Evolutionary conservation across 768 basidiomycete species (phyloP), one percentile per base, ranked within the genome.

Genomic region (Lactarius vividus): DNA sequence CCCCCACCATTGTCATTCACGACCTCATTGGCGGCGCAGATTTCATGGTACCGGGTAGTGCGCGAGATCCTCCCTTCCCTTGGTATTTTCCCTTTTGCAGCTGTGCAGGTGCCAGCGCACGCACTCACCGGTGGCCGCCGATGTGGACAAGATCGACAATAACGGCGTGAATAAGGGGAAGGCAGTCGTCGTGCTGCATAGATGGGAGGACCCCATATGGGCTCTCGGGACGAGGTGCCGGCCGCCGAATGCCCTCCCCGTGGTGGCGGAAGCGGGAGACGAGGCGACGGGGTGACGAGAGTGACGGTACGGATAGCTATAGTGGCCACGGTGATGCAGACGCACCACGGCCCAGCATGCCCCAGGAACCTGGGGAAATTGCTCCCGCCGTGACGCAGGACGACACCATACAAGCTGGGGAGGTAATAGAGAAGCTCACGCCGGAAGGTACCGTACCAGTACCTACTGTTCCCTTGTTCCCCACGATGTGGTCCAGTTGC

Each of bases 21-120:
- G 80, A 87, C 31, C 81, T 95, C 15, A 77, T 85, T 2, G 85
- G 84, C 15, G 92, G 93, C 23, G 91, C 92, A 0, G 92, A 94
- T 77, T 82, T 94, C 9, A 94, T 95, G 91, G 86, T 90, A 39
- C 91, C 92, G 3, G 92, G 91, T 76, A 89, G 89, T 88, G 72
- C 72, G 86, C 79, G 33, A 42, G 53, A n/a, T 3, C 33, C 8
- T 26, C 49, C 37, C 1, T 46, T 28, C 18, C 39, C 5, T 11
- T n/a, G n/a, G n/a, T 55, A 35, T 11, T 11, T 35, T n/a, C 66
- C 59, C 63, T 64, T n/a, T 23, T 79, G 73, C 73, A 91, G 88
- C 91, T 66, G 78, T 89, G 52, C 82, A 84, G 72, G 79, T 81
- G 69, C 76, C 84, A 23, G 78, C 77, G 2, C 70, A 73, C 2